phyloP scores from a whole-genome alignment of 2,329 filamentous ascomycete species.

The Tympanopsis confertula region DNA sequence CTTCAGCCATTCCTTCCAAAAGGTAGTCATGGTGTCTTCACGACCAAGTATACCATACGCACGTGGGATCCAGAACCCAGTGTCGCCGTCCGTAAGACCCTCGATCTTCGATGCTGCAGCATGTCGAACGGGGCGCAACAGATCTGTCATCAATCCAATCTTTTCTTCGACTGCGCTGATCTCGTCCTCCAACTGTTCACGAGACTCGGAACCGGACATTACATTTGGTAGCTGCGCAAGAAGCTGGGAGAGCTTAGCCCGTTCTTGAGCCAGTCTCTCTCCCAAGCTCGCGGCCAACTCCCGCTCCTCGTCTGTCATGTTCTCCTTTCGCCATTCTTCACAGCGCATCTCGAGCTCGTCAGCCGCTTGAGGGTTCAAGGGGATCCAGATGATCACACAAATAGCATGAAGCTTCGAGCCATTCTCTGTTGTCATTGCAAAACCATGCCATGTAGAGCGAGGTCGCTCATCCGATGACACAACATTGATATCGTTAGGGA shows the following conservation, averaged over 20 bases:
- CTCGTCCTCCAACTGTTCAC: slow-evolving; percentile 80
- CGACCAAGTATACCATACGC: slow-evolving; percentile 86
- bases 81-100: slow-evolving; percentile 87
- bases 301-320: slow-evolving; percentile 83
- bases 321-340: slow-evolving; percentile 71
- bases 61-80: slow-evolving; percentile 86
- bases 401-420: slow-evolving; percentile 87
- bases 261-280: slow-evolving; percentile 73
- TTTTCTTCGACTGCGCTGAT: slow-evolving; percentile 96
- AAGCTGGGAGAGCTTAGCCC: slow-evolving; percentile 80
- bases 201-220: slow-evolving; percentile 66
- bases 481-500: slow-evolving; percentile 94
- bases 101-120: slow-evolving; percentile 95
- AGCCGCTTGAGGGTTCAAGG: slow-evolving; percentile 68
- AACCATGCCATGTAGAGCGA: slow-evolving; percentile 95
- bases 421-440: slow-evolving; percentile 91
- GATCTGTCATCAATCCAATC: slow-evolving; percentile 91
- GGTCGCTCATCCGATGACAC: slow-evolving; percentile 90
- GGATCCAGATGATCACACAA: slow-evolving; percentile 84
- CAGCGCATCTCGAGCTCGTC: slow-evolving; percentile 74
- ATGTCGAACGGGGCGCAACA: slow-evolving; percentile 82
- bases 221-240: slow-evolving; percentile 72
- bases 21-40: slow-evolving; percentile 70
- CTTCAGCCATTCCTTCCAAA: slow-evolving; percentile 98
- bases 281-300: slow-evolving; percentile 87